Evolutionary conservation across 2,329 filamentous ascomycete genomes (phyloP), one percentile per base, ranked within the genome.

Genomic region (Diplodia sapinea): DNA sequence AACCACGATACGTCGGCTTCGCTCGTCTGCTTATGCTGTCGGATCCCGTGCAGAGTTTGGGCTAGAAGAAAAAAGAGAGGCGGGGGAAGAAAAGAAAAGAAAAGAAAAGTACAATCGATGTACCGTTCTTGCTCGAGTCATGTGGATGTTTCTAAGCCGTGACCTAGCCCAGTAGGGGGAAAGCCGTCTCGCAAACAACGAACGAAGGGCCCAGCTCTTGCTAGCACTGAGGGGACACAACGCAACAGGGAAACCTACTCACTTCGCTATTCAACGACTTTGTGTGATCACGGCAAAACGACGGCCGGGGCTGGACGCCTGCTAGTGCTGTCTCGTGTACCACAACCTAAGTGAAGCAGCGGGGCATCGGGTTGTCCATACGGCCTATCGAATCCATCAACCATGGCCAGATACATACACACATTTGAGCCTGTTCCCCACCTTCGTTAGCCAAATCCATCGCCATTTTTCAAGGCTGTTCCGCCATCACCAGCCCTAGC

Each of bases 211-310:
- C 17, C 9, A 11, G 17, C 43, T 47, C 43, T 47, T 47, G 40
- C 40, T 43, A 3, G 40, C 15, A 43, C 15, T n/a, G 40, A 51
- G 13, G 9, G 50, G 13, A 29, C 55, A 7, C 17, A 31, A 54
- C 7, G n/a, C 17, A 56, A 31, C 31, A 38, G 9, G 52, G 20
- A 20, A 15, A 1, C 2, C 17, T 56, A 36, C 7, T 11, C 31
- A 31, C 52, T 11, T 56, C 13, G 15, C 4, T 4, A 11, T 43
- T 23, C 13, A 4, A 13, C 13, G 12, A 17, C 57, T 23, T 49
- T 62, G 57, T 62, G 43, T 62, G 40, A 61, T 50, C 57, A 36
- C 56, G 40, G 56, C 23, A 26, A 40, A 23, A 43, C 12, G 20
- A 29, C 11, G 26, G 36, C 36, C 11, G 11, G 3, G 33, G 55